Conservation (phyloP, 768 basidiomycete genomes). For the Tricholoma matsutake region DNA sequence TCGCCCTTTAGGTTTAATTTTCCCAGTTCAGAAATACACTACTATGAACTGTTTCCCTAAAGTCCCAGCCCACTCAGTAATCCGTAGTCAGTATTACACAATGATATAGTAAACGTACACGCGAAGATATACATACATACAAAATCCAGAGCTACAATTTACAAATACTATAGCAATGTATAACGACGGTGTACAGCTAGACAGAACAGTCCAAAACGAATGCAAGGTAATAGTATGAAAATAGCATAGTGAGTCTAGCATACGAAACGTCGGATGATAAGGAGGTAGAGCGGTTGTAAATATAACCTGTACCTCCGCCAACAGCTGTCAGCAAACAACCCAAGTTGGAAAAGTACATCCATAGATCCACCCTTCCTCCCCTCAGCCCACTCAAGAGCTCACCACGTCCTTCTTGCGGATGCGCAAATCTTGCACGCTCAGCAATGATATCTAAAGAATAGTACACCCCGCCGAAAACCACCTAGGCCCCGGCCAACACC, state of each 20-base stretch:
- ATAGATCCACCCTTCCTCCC: too few relatives aligned
- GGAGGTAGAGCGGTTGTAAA: neutral
- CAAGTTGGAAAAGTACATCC: too few relatives aligned
- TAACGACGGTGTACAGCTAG: neutral
- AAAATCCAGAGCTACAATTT: neutral
- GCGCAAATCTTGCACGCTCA: neutral
- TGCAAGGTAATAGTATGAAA: neutral
- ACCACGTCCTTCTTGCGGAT: too few relatives aligned
- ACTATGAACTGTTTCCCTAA: too few relatives aligned
- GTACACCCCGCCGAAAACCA: conserved; percentile 75
- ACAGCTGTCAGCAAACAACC: neutral
- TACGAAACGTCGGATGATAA: neutral
- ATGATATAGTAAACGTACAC: too few relatives aligned
- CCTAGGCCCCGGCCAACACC: conserved; percentile 37
- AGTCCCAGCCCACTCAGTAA: too few relatives aligned
- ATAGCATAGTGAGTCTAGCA: too few relatives aligned
- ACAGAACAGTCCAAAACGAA: neutral
- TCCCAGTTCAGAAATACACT: too few relatives aligned
- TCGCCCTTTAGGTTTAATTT: too few relatives aligned
- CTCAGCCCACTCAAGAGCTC: too few relatives aligned
- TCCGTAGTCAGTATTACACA: too few relatives aligned
- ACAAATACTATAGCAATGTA: too few relatives aligned
- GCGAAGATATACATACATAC: neutral
- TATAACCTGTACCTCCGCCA: neutral
- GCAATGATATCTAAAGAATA: conserved; percentile 31